phyloP scores from a whole-genome alignment of 176 grass and related monocot genomes.

The Zoysia japonica region DNA sequence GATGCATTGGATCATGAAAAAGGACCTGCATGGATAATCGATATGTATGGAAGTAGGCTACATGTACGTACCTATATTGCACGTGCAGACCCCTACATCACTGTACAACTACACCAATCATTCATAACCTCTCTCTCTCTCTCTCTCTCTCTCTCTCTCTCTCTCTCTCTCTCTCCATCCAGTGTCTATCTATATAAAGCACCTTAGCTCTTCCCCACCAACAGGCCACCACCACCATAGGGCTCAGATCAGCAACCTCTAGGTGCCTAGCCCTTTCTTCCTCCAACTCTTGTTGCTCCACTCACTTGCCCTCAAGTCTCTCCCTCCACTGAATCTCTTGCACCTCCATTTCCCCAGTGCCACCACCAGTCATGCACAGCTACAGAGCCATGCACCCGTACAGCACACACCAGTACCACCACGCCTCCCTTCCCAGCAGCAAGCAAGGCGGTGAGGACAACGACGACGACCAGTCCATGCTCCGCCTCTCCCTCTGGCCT shows the following conservation, averaged over 20 bases:
- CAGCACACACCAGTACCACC: constrained; percentile 25
- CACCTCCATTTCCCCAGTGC: neutral
- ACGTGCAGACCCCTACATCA: constrained; percentile 36
- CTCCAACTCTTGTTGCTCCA: constrained; percentile 45
- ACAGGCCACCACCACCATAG: constrained; percentile 25
- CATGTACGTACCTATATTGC: neutral
- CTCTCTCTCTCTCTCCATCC: constrained; percentile 10
- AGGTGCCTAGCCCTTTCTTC: constrained; percentile 17
- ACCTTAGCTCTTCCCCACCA: neutral
- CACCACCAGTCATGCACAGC: constrained; percentile 43
- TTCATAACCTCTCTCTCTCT: constrained; percentile 14
- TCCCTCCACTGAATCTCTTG: constrained; percentile 24
- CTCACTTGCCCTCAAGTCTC: constrained; percentile 34
- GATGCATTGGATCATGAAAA: constrained; percentile 4
- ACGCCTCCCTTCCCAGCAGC: constrained; percentile 19
- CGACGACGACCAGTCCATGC: constrained; percentile 69
- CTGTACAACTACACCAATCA: constrained; percentile 38
- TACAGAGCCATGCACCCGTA: constrained; percentile 59
- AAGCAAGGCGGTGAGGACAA: constrained; percentile 36
- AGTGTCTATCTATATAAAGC: constrained; percentile 41
- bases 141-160: neutral
- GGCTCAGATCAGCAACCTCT: neutral
- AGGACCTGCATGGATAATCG: neutral
- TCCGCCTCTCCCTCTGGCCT: constrained; percentile 82
- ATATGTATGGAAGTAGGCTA: constrained; percentile 20